Evolutionary conservation across 2,329 filamentous ascomycete species (phyloP), one percentile per base, ranked within the genome.

Genomic region (Helicocarpus griseus): DNA sequence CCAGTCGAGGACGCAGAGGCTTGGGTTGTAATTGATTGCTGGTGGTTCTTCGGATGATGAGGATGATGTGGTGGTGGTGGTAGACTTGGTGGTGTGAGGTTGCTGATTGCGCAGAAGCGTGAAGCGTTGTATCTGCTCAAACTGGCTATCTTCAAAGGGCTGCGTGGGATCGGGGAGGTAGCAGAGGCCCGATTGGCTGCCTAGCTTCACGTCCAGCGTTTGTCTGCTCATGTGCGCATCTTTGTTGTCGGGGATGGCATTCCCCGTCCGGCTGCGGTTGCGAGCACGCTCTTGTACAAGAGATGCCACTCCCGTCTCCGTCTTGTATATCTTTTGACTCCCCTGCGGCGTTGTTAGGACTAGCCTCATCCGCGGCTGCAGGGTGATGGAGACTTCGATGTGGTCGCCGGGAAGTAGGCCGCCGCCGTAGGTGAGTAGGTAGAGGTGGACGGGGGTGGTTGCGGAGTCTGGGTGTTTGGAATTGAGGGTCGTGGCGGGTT

Each of bases 271-370:
- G n/a, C n/a, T n/a, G n/a, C n/a, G n/a, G n/a, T n/a, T n/a, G n/a
- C n/a, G n/a, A n/a, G n/a, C n/a, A n/a, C n/a, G n/a, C n/a, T n/a
- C n/a, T n/a, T n/a, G n/a, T n/a, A n/a, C n/a, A n/a, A n/a, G n/a
- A n/a, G n/a, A n/a, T 28, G 60, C 60, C 61, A 50, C 62, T 63
- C 48, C 60, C 21, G 60, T 58, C 14, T 45, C 79, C 68, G 89
- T 86, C 65, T 93, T 95, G 78, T 95, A 97, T 60, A 98, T 83
- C 72, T 97, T 98, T 54, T 93, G 97, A 69, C 89, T 89, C 49
- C 91, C 91, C 73, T 83, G 80, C 0, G 78, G 73, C 0, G 75
- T 77, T n/a, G 72, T 71, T 29, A 74, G 81, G 7, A 80, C 71
- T 50, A 96, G 78, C 54, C 82, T 83, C 4, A 88, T 84, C 2